phyloP scores from a whole-genome alignment of 495 filamentous ascomycete species.

The Monascus purpureus region DNA sequence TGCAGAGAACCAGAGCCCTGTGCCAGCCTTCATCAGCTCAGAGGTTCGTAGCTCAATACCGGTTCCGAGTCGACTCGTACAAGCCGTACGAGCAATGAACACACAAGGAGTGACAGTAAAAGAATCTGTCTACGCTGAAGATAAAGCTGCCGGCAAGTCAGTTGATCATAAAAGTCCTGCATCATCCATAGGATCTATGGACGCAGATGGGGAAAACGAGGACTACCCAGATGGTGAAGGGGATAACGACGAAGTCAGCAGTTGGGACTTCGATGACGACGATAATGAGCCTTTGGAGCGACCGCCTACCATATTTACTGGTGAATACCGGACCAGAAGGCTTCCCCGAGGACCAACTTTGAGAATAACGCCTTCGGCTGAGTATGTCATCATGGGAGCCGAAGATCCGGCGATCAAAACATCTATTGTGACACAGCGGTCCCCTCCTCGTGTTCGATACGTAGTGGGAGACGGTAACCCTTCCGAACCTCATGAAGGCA shows the following conservation, averaged over 20 bases:
- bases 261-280: conserved; percentile 3
- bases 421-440: conserved; percentile 1
- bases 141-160: too few species aligned
- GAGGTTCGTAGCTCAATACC: too few species aligned
- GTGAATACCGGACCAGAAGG: conserved; percentile 9
- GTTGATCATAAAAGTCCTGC: too few species aligned
- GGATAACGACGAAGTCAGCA: not conserved
- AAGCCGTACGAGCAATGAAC: too few species aligned
- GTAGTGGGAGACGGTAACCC: not conserved
- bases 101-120: too few species aligned
- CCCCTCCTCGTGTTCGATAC: not conserved
- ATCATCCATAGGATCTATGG: too few species aligned
- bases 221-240: too few species aligned
- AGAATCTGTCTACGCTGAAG: too few species aligned
- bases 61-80: too few species aligned
- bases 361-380: conserved; percentile 19
- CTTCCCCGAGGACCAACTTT: conserved; percentile 13
- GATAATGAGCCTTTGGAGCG: conserved; percentile 1
- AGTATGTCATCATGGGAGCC: conserved; percentile 20
- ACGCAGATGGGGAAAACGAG: not conserved
- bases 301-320: conserved; percentile 9
- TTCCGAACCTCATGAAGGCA: too few species aligned
- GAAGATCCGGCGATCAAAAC: not conserved
- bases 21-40: too few species aligned
- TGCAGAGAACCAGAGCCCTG: too few species aligned